A percentile compares a stretch with the other conserved stretches of the same genome.
These are phyloP conservation scores for Globisporangium perplexum DNA, from an alignment of 352 stramenopile species.

Conservation along the genomic window DNA sequence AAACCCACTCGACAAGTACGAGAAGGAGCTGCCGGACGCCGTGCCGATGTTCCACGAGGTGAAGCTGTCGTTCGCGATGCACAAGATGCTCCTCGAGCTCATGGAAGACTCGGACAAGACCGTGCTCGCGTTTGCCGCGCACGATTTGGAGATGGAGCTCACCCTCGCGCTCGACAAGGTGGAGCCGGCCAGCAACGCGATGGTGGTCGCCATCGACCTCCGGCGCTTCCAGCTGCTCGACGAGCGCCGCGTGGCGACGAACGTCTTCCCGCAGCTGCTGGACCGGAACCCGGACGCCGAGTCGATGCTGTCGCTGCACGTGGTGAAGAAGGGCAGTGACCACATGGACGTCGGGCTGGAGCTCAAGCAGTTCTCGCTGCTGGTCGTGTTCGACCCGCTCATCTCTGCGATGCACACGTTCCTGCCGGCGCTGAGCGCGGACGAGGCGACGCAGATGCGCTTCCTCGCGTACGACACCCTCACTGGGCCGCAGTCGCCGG, in stretches of 20 bases:
- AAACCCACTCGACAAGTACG: constrained; percentile 61
- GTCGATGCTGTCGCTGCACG: constrained; percentile 43
- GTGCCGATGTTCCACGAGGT: constrained; percentile 56
- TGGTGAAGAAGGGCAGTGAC: constrained; percentile 41
- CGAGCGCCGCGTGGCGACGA: constrained; percentile 48
- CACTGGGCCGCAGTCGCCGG: constrained; percentile 37
- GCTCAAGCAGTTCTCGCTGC: constrained; percentile 56
- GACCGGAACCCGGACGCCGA: constrained; percentile 64
- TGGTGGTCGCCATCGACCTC: constrained; percentile 45
- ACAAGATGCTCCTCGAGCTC: constrained; percentile 39
- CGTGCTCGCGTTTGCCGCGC: constrained; percentile 53
- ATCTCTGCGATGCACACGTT: constrained; percentile 48
- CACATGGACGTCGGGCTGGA: constrained; percentile 50
- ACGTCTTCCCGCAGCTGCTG: constrained; percentile 71
- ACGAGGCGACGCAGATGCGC: constrained; percentile 67
- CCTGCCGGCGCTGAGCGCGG: constrained; percentile 53
- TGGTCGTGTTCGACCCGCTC: constrained; percentile 77
- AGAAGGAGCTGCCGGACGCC: constrained; percentile 29
- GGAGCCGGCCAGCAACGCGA: constrained; percentile 20
- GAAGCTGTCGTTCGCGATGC: constrained; percentile 48
- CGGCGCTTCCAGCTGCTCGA: constrained; percentile 67
- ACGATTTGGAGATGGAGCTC: constrained; percentile 42
- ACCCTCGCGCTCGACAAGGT: constrained; percentile 43
- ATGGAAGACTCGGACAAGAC: constrained; percentile 39
- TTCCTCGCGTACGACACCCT: constrained; percentile 55